These are phyloP conservation scores for Chrysoporthe austroafricana DNA, from an alignment of 2,329 filamentous ascomycete species.

Conservation along the genomic window DNA sequence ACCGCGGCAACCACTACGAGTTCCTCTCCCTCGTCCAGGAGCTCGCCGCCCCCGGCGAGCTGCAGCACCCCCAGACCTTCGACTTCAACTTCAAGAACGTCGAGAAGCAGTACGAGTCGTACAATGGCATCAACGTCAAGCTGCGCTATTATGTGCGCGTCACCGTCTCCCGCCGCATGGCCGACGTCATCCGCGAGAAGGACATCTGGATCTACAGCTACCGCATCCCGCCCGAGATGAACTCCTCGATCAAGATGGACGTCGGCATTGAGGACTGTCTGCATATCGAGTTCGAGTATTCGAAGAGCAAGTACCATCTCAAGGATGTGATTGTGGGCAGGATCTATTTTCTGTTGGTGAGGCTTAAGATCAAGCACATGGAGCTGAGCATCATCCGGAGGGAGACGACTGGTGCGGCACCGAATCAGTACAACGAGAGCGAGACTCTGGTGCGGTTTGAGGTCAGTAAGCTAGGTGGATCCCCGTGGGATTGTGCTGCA, in stretches of 20 bases:
- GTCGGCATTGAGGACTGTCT: constrained; percentile 99
- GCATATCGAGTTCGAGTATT: constrained; percentile 99
- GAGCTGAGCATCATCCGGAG: constrained; percentile 96
- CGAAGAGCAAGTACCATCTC: constrained; percentile 97
- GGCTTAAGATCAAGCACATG: constrained; percentile 99
- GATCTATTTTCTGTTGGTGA: constrained; percentile 96
- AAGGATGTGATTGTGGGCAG: constrained; percentile 98
- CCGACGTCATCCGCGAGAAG: constrained; percentile 97
- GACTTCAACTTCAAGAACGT: constrained; percentile 99
- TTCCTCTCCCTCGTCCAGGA: constrained; percentile 97
- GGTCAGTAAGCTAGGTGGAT: constrained; percentile 48
- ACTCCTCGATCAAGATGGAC: constrained; percentile 99
- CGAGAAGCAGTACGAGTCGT: constrained; percentile 99
- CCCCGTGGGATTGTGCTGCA: background rate
- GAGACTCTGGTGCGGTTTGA: constrained; percentile 97
- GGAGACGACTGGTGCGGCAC: constrained; percentile 93
- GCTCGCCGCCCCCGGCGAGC: constrained; percentile 92
- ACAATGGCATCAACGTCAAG: constrained; percentile 99
- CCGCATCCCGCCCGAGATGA: constrained; percentile 96
- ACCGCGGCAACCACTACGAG: constrained; percentile 98
- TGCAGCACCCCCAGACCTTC: constrained; percentile 97
- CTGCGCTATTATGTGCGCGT: constrained; percentile 97
- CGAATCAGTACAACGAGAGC: constrained; percentile 99
- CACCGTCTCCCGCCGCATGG: constrained; percentile 95
- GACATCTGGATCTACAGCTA: constrained; percentile 99